phyloP scores from a whole-genome alignment of 2,329 filamentous ascomycete species.

The Verticillium tricorpus region DNA sequence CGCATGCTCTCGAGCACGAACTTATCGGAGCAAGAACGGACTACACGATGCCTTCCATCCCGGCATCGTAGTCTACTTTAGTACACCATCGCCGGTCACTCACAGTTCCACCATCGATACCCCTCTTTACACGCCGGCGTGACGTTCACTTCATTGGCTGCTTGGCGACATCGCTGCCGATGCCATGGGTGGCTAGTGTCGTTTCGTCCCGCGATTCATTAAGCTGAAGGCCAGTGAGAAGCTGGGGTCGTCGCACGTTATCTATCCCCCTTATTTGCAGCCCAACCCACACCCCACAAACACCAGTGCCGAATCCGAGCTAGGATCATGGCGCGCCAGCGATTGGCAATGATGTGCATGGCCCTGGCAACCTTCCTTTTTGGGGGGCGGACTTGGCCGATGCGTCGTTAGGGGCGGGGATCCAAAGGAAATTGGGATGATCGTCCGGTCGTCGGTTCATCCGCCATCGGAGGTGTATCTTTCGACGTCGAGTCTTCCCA shows the following conservation, averaged over 20 bases:
- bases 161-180: neutral
- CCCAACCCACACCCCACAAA: neutral
- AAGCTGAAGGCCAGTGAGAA: neutral
- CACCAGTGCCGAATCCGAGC: neutral
- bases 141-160: neutral
- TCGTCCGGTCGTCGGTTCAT: neutral
- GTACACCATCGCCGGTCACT: neutral
- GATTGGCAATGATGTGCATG: neutral
- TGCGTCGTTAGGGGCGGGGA: neutral
- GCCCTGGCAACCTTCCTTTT: neutral
- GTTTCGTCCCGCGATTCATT: neutral
- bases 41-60: neutral
- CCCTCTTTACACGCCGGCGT: neutral
- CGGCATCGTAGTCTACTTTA: neutral
- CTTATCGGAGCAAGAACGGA: neutral
- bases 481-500: neutral
- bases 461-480: neutral
- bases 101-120: neutral
- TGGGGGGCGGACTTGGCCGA: neutral
- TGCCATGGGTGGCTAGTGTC: neutral
- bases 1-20: neutral
- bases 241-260: neutral
- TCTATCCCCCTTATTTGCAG: neutral
- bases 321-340: neutral
- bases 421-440: neutral